Evolutionary conservation across 2,329 filamentous ascomycete species (phyloP), one percentile per base, ranked within the genome.

Genomic region (Beauveria brongniartii): DNA sequence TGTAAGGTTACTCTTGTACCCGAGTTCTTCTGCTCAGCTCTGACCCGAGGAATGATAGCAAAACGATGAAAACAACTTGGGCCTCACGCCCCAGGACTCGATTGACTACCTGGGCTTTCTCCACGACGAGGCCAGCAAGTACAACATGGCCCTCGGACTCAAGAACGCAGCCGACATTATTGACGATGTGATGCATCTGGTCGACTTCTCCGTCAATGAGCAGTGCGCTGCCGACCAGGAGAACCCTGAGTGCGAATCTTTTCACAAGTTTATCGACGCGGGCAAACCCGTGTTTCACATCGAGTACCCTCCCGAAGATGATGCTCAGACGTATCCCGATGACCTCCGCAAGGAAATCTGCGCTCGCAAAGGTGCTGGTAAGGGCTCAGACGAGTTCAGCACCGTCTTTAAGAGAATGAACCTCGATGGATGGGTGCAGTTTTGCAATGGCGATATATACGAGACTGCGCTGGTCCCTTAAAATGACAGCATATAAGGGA

Each of bases 221-320:
- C 81, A 89, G 72, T 90, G 88, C 69, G 78, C 80, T n/a, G 66
- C 86, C 69, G 82, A 82, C 66, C 78, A 80, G 18, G 66, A 86
- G 69, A 83, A 82, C 66, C 62, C 73, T 5, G 86, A 90, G 69
- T 89, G 87, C 68, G 73, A 74, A 41, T 78, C 72, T 1, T 89
- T 84, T 69, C 71, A 74, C 2, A 71, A 78, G 3, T 89, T 89
- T 67, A 79, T 86, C 61, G 67, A 78, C 10, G 80, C 79, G 6
- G 76, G 78, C 37, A 89, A 90, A 71, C 86, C 87, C 1, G 87
- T 90, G 37, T 89, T 90, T 69, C 83, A 89, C 69, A 88, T 90
- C 64, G 88, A 90, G 73, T 90, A 90, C 67, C 85, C 85, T 22
- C 67, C 70, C 3, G 55, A 66, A 3, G 62, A 64, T 22, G 64